Evolutionary conservation across 768 basidiomycete genomes (phyloP).

Genomic region (Clitopilus hobsonii): DNA sequence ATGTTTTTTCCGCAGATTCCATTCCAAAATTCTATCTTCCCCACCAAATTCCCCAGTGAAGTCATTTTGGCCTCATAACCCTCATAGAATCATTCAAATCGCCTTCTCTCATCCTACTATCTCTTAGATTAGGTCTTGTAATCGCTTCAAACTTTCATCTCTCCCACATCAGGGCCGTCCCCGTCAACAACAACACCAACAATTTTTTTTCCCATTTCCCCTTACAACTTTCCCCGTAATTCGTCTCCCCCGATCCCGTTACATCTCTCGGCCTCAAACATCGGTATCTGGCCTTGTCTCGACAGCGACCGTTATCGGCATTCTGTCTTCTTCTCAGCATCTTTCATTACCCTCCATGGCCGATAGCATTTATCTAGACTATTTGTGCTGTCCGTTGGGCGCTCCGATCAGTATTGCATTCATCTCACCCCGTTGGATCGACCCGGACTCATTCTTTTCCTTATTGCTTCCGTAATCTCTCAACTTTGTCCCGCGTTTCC

Average conservation of each 20-base stretch:
- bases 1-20: background rate
- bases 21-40: background rate
- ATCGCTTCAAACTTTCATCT: background rate
- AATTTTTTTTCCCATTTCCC: slow-evolving; percentile 1
- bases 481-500: background rate
- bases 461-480: background rate
- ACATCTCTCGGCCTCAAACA: background rate
- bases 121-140: background rate
- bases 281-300: slow-evolving; percentile 1
- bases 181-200: background rate
- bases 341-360: background rate
- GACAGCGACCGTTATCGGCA: too few relatives aligned
- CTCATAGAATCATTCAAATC: background rate
- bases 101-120: background rate
- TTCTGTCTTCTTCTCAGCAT: too few relatives aligned
- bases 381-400: background rate
- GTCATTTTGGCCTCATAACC: background rate
- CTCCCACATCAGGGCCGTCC: slow-evolving; percentile 1
- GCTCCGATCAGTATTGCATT: background rate
- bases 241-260: slow-evolving; percentile 1
- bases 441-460: background rate
- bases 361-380: background rate
- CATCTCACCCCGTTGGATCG: background rate
- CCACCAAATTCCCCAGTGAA: background rate
- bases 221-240: slow-evolving; percentile 1